A percentile compares a stretch with the other conserved stretches of the same genome.
Evolutionary conservation across 345 rosid species (phyloP).

Genomic region (Ailanthus altissimus): DNA sequence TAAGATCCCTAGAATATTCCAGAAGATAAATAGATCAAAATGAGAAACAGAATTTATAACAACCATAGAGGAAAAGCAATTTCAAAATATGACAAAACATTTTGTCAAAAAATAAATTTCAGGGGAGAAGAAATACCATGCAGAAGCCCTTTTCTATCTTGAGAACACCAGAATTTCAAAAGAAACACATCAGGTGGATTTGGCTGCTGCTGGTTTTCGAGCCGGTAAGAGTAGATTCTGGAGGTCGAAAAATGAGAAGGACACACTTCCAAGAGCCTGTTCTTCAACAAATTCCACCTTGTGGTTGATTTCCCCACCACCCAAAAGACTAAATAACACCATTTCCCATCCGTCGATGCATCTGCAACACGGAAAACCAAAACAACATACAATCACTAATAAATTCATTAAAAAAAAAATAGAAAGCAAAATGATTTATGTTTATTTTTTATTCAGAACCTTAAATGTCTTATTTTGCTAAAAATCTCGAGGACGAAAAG

Average conservation of each 20-base stretch:
- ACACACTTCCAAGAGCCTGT: constrained; percentile 64
- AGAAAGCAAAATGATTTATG: neutral
- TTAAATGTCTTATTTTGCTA: neutral
- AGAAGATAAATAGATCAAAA: neutral
- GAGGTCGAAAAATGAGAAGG: constrained; percentile 66
- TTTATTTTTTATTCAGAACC: neutral
- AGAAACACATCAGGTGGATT: constrained; percentile 54
- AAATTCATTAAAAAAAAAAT: neutral
- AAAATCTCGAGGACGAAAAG: neutral
- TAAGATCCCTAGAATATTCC: neutral
- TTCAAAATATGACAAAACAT: neutral
- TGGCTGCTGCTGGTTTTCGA: constrained; percentile 39
- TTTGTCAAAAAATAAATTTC: neutral
- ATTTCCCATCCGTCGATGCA: constrained; percentile 66
- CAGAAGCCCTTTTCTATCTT: constrained; percentile 51
- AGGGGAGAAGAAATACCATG: constrained; percentile 40
- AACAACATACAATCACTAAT: neutral
- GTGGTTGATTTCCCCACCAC: constrained; percentile 54
- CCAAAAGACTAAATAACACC: constrained; percentile 74
- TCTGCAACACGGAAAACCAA: constrained; percentile 35
- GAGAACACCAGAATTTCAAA: constrained; percentile 69
- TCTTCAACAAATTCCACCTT: constrained; percentile 62
- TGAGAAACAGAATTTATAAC: neutral
- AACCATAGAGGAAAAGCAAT: neutral
- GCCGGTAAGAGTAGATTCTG: constrained; percentile 44